These are phyloP conservation scores for Elaphomyces granulatus DNA, from an alignment of 495 filamentous ascomycete genomes.

Conservation along the genomic window DNA sequence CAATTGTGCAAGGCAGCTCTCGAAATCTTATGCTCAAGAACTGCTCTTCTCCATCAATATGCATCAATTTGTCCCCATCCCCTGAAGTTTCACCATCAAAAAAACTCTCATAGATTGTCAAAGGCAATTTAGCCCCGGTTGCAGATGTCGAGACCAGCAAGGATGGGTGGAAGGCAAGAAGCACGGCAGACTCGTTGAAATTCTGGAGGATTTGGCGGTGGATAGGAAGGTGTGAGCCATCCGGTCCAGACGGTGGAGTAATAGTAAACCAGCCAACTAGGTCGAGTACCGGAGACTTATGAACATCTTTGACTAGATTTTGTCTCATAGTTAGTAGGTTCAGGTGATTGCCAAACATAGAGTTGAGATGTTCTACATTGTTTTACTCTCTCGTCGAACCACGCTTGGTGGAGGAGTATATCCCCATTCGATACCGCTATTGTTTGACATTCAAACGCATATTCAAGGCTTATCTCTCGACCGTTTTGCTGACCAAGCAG, in stretches of 20 bases:
- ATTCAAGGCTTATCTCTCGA: slow-evolving; percentile 77
- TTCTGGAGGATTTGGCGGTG: slow-evolving; percentile 58
- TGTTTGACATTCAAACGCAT: slow-evolving; percentile 72
- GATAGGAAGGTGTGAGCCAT: slow-evolving; percentile 49
- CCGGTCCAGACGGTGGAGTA: slow-evolving; percentile 56
- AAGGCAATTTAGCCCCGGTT: slow-evolving; percentile 64
- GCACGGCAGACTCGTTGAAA: slow-evolving; percentile 73
- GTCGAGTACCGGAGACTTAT: slow-evolving; percentile 69
- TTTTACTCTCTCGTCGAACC: slow-evolving; percentile 68
- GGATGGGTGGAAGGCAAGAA: slow-evolving; percentile 71
- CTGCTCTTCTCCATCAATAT: slow-evolving; percentile 48
- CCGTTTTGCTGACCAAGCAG: slow-evolving; percentile 84
- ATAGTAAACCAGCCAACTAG: slow-evolving; percentile 94
- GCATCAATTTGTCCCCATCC: slow-evolving; percentile 55
- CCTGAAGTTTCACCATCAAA: slow-evolving; percentile 45
- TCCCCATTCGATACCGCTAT: slow-evolving; percentile 29
- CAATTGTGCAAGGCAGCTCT: slow-evolving; percentile 71
- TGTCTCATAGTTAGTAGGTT: slow-evolving; percentile 14
- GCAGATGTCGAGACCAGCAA: slow-evolving; percentile 30
- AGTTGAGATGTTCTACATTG: slow-evolving; percentile 50
- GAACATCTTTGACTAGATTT: slow-evolving; percentile 75
- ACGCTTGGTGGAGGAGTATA: slow-evolving; percentile 43
- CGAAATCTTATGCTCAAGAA: slow-evolving; percentile 54
- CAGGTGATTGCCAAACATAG: slow-evolving; percentile 4
- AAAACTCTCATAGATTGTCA: slow-evolving; percentile 81